These are phyloP conservation scores for Tetracladium maxilliforme DNA, from an alignment of 2,329 filamentous ascomycete genomes.

Conservation along the genomic window DNA sequence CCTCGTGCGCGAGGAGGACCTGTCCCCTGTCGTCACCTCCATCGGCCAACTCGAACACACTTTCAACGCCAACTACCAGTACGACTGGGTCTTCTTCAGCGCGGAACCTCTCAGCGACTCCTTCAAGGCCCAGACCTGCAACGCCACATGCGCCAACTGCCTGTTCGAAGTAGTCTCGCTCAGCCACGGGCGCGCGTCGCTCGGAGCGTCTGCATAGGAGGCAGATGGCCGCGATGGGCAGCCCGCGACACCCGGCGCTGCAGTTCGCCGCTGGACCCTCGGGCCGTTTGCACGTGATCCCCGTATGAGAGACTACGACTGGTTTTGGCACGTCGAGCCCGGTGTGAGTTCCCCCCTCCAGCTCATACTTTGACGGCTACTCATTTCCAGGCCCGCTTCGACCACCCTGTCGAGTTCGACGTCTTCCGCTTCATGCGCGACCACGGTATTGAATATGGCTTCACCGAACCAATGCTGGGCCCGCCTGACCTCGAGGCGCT, in stretches of 20 bases:
- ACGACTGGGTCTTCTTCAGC: slow-evolving; percentile 84
- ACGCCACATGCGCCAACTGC: slow-evolving; percentile 55
- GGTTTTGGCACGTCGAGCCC: slow-evolving; percentile 46
- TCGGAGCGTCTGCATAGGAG: background rate
- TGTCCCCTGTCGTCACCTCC: slow-evolving; percentile 49
- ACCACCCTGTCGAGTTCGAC: slow-evolving; percentile 60
- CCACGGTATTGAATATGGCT: slow-evolving; percentile 66
- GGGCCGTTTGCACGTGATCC: slow-evolving; percentile 71
- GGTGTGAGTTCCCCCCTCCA: slow-evolving; percentile 27
- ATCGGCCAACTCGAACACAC: slow-evolving; percentile 61
- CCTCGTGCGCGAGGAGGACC: slow-evolving; percentile 58
- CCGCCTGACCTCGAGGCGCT: no score
- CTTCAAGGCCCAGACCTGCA: slow-evolving; percentile 56
- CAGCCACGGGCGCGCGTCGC: background rate
- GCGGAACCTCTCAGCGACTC: slow-evolving; percentile 62
- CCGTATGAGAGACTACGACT: slow-evolving; percentile 44
- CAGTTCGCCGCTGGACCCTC: slow-evolving; percentile 80
- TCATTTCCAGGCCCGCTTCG: slow-evolving; percentile 33
- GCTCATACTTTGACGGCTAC: slow-evolving; percentile 6
- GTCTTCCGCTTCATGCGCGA: slow-evolving; percentile 79
- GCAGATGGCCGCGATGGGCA: background rate
- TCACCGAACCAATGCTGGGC: no score
- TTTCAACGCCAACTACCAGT: slow-evolving; percentile 73
- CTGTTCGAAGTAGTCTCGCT: slow-evolving; percentile 37
- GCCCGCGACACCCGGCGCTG: no score